Base-by-base conservation (phyloP, 495 filamentous ascomycete genomes). In the Neurospora sp. region DNA sequence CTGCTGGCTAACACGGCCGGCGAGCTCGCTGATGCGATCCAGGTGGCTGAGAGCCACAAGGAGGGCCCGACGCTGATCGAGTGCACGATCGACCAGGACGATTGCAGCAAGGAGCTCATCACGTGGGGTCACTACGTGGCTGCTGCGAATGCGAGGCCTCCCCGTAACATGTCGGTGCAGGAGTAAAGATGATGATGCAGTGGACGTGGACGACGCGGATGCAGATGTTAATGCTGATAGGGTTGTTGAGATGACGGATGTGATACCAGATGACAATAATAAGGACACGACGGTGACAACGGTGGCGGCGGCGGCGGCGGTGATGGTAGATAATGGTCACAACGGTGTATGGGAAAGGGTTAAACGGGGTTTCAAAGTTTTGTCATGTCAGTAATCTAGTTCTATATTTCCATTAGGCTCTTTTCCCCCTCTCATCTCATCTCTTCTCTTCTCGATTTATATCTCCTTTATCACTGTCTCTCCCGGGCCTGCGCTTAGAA, bases 81-180 rank as follows among this genome's bases (percentile, higher is more conserved):
- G 73, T 78, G 76, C 61, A 73, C 71, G 18, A 78, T 78, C 39
- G 70, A 78, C 44, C 76, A 76, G 71, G 76, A 78, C 44, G 76
- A 78, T 22, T 78, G 76, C 71, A 74, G 72, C 37, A 68, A 38
- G 71, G 76, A 78, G 74, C 71, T 78, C 72, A 78, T 78, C n/a
- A 78, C 76, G 0, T 78, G 76, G 76, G 76, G 76, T 6, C 76
- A 78, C 38, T 78, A 69, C 65, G 76, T 78, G 40, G 76, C 76
- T 9, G 61, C 74, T 12, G 76, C 76, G n/a, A 78, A 78, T 71
- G 72, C 74, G 18, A 72, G 76, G 37, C 74, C 74, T 44, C 74
- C 76, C 22, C 53, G 53, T 8, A 61, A 61, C 27, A 61, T 61
- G 53, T 61, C 53, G 69, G 71, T 53, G 53, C 53, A 61, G 53